phyloP scores from a whole-genome alignment of 352 stramenopile species.

The Albugo candida region DNA sequence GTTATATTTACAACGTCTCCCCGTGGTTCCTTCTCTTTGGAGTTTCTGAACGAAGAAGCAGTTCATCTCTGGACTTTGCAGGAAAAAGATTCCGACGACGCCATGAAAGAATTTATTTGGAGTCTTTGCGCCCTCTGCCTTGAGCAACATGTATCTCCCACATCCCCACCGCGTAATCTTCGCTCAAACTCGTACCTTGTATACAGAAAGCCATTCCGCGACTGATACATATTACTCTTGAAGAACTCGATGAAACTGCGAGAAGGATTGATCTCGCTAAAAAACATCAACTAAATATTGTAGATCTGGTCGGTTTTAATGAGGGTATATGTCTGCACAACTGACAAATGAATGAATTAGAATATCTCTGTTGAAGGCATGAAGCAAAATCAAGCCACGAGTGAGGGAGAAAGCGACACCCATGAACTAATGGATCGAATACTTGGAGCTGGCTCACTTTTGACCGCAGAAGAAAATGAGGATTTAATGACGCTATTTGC shows the following conservation, averaged over 20 bases:
- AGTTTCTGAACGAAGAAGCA: slow-evolving; percentile 22
- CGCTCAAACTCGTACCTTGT: background rate
- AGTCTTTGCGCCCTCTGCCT: slow-evolving; percentile 30
- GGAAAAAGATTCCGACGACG: slow-evolving; percentile 19
- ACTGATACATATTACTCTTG: slow-evolving; percentile 28
- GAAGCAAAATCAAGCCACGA: no score
- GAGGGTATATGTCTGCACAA: background rate
- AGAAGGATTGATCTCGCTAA: slow-evolving; percentile 29
- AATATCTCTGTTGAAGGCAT: no score
- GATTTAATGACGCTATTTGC: slow-evolving; percentile 28
- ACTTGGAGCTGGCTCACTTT: slow-evolving; percentile 11
- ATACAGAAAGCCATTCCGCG: slow-evolving; percentile 22
- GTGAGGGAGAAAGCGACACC: no score
- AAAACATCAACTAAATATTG: slow-evolving; percentile 31
- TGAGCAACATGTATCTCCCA: slow-evolving; percentile 21
- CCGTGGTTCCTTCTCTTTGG: slow-evolving; percentile 29
- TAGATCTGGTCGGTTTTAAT: slow-evolving; percentile 39
- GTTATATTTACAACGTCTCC: slow-evolving; percentile 28
- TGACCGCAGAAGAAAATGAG: slow-evolving; percentile 34
- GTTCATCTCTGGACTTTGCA: slow-evolving; percentile 35
- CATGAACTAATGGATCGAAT: no score
- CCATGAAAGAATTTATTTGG: slow-evolving; percentile 63
- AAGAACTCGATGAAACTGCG: slow-evolving; percentile 37
- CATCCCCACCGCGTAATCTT: background rate
- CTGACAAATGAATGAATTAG: no score